Evolutionary conservation across 345 rosid genomes (phyloP).

Genomic region (Rhodamnia argentea): DNA sequence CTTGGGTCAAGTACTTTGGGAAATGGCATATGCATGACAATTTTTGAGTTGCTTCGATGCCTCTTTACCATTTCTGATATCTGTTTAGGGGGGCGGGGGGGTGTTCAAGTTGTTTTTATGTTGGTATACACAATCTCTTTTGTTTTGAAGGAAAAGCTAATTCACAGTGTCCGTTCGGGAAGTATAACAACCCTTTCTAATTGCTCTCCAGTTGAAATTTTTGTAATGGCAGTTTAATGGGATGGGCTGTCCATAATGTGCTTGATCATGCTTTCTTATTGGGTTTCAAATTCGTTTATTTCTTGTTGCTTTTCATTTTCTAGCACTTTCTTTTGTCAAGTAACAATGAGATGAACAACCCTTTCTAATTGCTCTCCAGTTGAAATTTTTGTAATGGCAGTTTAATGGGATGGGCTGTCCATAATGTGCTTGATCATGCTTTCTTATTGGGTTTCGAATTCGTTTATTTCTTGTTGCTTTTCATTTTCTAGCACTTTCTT

Average conservation of each 20-base stretch:
- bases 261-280: background rate
- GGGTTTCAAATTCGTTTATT: background rate
- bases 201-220: background rate
- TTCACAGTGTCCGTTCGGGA: background rate
- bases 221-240: background rate
- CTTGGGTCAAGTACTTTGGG: background rate
- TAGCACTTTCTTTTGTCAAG: no score
- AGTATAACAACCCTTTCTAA: background rate
- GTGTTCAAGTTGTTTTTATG: background rate
- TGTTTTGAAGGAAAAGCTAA: background rate
- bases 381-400: no score
- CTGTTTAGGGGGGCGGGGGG: background rate
- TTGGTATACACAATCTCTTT: background rate
- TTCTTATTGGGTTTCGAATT: no score
- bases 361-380: no score
- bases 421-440: no score
- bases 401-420: no score
- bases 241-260: background rate
- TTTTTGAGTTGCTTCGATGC: background rate
- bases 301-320: background rate
- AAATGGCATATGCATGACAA: background rate
- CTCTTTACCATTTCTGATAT: background rate
- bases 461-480: no score
- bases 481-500: background rate
- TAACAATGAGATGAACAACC: no score